Percentiles rank a stretch among this genome's conserved stretches.
Conservation (phyloP, 73 alveolate genomes). For the Paramecium octaurelia region DNA sequence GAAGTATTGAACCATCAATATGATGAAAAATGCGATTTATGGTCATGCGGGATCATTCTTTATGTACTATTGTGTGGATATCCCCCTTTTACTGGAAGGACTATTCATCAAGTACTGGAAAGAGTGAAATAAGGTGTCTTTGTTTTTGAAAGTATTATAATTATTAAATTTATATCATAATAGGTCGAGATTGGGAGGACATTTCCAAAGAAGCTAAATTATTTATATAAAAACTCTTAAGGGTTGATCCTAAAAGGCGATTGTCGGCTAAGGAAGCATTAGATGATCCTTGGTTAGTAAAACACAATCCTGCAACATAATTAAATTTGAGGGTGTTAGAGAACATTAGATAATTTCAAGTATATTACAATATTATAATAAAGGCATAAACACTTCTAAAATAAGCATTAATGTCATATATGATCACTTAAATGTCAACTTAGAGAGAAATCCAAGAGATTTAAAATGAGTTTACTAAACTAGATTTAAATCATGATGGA, state of each 20-base stretch:
- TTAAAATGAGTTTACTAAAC: constrained; percentile 48
- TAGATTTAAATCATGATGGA: constrained; percentile 73
- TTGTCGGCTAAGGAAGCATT: constrained; percentile 61
- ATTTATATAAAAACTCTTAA: constrained; percentile 57
- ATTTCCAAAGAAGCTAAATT: constrained; percentile 68
- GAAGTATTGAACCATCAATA: constrained; percentile 67
- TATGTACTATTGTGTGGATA: constrained; percentile 65
- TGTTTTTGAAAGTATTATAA: constrained; percentile 25
- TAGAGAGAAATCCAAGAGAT: constrained; percentile 63
- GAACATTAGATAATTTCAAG: constrained; percentile 27
- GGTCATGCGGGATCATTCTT: constrained; percentile 77
- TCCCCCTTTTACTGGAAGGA: constrained; percentile 69
- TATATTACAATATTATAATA: neutral
- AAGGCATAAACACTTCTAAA: constrained; percentile 45
- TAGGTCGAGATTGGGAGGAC: constrained; percentile 60
- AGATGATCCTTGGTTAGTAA: constrained; percentile 61
- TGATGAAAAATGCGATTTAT: constrained; percentile 72
- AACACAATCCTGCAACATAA: constrained; percentile 32
- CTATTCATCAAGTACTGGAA: constrained; percentile 59
- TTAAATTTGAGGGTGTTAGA: constrained; percentile 12
- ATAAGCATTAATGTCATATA: constrained; percentile 71
- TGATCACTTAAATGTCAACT: constrained; percentile 59
- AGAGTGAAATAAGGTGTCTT: constrained; percentile 61
- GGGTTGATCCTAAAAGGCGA: constrained; percentile 60
- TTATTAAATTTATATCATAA: neutral